Evolutionary conservation across 768 basidiomycete genomes (phyloP).

Genomic region (Guyanaporus albipodus): DNA sequence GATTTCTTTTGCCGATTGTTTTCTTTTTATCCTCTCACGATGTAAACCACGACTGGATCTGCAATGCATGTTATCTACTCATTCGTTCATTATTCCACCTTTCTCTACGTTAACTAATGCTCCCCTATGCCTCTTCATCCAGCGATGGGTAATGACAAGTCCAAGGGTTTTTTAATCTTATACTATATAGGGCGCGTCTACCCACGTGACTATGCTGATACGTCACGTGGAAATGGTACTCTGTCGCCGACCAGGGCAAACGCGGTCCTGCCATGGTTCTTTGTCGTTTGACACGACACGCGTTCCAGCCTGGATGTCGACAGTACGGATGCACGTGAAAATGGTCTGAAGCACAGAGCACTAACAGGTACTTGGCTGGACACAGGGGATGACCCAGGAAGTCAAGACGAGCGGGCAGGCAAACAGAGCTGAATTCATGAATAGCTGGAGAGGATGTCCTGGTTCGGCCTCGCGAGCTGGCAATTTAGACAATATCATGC

Average conservation of each 20-base stretch:
- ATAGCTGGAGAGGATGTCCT: constrained; percentile 1
- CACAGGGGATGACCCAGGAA: constrained; percentile 1
- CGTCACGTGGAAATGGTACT: constrained; percentile 22
- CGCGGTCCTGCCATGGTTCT: constrained; percentile 3
- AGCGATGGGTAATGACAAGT: too few species aligned
- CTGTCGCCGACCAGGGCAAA: constrained; percentile 2
- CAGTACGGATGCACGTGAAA: not conserved
- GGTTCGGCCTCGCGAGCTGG: constrained; percentile 1
- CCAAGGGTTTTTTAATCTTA: too few species aligned
- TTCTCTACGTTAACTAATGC: constrained; percentile 6
- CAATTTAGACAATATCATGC: not conserved
- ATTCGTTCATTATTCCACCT: constrained; percentile 1
- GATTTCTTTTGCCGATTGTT: not conserved
- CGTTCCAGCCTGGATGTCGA: not conserved
- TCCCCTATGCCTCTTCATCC: too few species aligned
- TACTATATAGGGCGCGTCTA: not conserved
- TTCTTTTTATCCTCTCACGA: constrained; percentile 21
- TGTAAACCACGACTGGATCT: constrained; percentile 24
- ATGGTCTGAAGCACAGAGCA: not conserved
- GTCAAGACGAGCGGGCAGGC: constrained; percentile 4
- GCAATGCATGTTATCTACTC: constrained; percentile 22
- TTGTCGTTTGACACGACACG: constrained; percentile 1
- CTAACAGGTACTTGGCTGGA: not conserved
- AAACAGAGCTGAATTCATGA: constrained; percentile 1
- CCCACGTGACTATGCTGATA: constrained; percentile 19